Base-by-base conservation (phyloP, 257 asterid genomes). In the Henckelia pumila region DNA sequence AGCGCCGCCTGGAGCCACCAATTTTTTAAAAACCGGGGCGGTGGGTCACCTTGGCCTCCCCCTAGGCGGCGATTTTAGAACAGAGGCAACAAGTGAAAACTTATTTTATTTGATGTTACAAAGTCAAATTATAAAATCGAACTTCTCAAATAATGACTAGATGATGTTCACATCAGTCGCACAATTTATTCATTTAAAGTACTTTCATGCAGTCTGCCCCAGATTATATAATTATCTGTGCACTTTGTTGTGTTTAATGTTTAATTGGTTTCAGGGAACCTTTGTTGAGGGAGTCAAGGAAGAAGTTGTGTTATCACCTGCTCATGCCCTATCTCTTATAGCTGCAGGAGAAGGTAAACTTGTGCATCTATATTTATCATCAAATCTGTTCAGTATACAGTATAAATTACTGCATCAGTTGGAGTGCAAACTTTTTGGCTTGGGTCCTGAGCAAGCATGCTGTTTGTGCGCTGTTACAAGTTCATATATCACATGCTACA, bases 291-390 rank as follows among this genome's bases (percentile, higher is more conserved):
- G 99, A 75, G 88, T 94, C 53, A 94, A 94, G 79, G 99, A 94
- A 79, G 99, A 94, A 75, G 99, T 94, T 44, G 87, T 94, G 69
- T 78, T 94, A 66, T 94, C 99, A 75, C 96, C 99, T 60, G 99
- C 99, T 50, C 99, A 94, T 75, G 99, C 98, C 50, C 95, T 94
- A 63, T 94, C 98, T 74, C 95, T 94, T 47, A 91, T 94, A 80
- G 99, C 99, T 55, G 96, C 99, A 55, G 99, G 99, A 81, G 98
- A 94, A 91, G 99, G 99, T 94, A 72, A 71, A 58, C 57, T 53
- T 66, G 32, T 37, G 14, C 70, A 20, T 63, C 56, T 65, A 49
- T 76, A 44, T 66, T 61, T 72, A 28, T 66, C 44, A 25, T 40
- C 26, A 35, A 13, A 16, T 35, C 37, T 59, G 29, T 58, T n/a